Evolutionary conservation across 2,329 filamentous ascomycete species (phyloP), one percentile per base, ranked within the genome.

Genomic region (Aureobasidium sp.): DNA sequence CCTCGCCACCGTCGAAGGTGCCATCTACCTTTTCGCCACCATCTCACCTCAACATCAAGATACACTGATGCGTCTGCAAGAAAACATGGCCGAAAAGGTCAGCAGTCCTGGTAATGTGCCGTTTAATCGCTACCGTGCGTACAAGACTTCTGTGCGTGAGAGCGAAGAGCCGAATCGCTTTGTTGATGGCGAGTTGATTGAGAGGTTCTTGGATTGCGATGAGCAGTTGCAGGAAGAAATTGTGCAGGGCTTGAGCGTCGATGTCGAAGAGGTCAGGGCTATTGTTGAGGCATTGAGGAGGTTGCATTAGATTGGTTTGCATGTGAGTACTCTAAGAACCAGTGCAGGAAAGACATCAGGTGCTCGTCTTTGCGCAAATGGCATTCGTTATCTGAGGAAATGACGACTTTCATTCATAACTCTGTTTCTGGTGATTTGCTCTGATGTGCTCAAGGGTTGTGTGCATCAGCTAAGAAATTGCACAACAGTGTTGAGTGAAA

Each of bases 151-250:
- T 27, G 86, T 88, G 29, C 79, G 87, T 20, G 84, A 89, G 9
- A 83, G 84, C 0, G 86, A 89, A 0, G 90, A 88, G 42, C 93
- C 94, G 0, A 89, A 85, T 70, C 82, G 93, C 1, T 97, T 97
- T 69, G 84, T 99, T 14, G 94, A 99, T 70, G 94, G 93, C 0
- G 93, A 97, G 72, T 79, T 97, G 69, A 80, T 99, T 14, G 93
- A 97, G 76, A 76, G 84, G 57, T 97, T 97, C 71, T 74, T 97
- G 67, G 87, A 91, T 65, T 78, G 89, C 65, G 79, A 83, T 49
- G 84, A 87, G 61, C 77, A 78, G 5, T 68, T 81, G 63, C 84
- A 87, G 70, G 75, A 78, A 64, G 77, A 79, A 67, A 80, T 84
- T 62, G 76, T 82, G 8, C 70, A 77, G 22, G 79, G 79, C 1